Evolutionary conservation across 176 grass and related monocot genomes (phyloP).

Genomic region (Puccinellia tenuiflora): DNA sequence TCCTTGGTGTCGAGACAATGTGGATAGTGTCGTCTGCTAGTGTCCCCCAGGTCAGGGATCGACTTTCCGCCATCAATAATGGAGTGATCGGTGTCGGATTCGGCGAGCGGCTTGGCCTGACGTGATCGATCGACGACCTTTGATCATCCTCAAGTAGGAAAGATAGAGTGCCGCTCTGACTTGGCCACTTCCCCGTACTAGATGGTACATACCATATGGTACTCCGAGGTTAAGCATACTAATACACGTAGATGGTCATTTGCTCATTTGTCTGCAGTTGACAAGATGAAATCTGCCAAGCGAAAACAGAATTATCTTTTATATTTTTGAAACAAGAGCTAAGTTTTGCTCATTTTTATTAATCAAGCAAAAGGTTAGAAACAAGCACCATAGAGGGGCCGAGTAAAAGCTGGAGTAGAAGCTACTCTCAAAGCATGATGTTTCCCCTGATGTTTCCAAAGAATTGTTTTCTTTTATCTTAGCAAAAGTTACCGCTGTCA

Average conservation of each 20-base stretch:
- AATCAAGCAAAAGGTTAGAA: too few relatives aligned
- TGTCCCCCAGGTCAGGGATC: slow-evolving; percentile 17
- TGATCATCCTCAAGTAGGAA: background rate
- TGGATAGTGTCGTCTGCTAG: slow-evolving; percentile 11
- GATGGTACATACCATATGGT: background rate
- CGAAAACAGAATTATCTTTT: too few relatives aligned
- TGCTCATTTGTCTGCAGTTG: background rate
- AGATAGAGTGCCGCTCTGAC: background rate
- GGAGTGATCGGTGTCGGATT: background rate
- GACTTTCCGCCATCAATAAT: slow-evolving; percentile 25
- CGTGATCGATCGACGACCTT: background rate
- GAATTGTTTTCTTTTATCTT: too few relatives aligned
- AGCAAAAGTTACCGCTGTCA: too few relatives aligned
- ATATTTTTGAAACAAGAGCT: too few relatives aligned
- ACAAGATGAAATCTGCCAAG: background rate
- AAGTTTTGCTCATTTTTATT: too few relatives aligned
- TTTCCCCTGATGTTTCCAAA: too few relatives aligned
- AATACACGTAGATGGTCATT: background rate
- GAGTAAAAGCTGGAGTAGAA: too few relatives aligned
- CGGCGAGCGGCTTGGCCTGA: slow-evolving; percentile 9
- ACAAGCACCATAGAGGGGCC: too few relatives aligned
- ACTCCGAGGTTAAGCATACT: background rate
- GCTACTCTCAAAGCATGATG: too few relatives aligned
- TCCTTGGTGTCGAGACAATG: background rate
- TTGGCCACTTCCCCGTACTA: background rate